phyloP scores from a whole-genome alignment of 148 eudicot genomes.

The Camellia sinensis region DNA sequence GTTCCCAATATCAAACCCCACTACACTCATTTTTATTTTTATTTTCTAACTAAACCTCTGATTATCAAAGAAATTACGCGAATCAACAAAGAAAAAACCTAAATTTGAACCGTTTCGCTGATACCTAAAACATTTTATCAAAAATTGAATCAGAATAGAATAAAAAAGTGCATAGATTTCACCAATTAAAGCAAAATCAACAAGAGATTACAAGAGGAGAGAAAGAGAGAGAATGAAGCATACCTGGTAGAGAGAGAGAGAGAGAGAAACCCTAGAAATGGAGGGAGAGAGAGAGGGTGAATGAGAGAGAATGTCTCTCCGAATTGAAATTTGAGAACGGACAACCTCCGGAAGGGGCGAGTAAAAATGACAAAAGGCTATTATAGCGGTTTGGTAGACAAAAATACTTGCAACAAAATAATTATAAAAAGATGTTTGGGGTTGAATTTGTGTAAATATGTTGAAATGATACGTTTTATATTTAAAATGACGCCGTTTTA shows the following conservation, averaged over 20 bases:
- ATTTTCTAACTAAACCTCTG: background rate
- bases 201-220: background rate
- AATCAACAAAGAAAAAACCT: background rate
- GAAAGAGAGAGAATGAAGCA: background rate
- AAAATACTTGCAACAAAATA: no score
- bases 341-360: background rate
- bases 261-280: slow-evolving; percentile 20
- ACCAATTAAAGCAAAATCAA: background rate
- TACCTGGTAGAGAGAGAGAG: slow-evolving; percentile 2
- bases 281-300: background rate
- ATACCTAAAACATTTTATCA: background rate
- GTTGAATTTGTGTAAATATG: no score
- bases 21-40: slow-evolving; percentile 52
- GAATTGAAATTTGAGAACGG: slow-evolving; percentile 5
- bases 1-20: slow-evolving; percentile 89
- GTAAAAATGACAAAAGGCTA: no score
- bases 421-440: no score
- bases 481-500: no score
- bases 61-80: background rate
- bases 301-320: slow-evolving; percentile 9
- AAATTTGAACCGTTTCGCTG: background rate
- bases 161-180: background rate
- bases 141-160: background rate
- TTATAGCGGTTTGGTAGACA: no score
- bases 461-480: no score